Conservation (phyloP, 495 filamentous ascomycete genomes). For the Lepidopterella palustris region DNA sequence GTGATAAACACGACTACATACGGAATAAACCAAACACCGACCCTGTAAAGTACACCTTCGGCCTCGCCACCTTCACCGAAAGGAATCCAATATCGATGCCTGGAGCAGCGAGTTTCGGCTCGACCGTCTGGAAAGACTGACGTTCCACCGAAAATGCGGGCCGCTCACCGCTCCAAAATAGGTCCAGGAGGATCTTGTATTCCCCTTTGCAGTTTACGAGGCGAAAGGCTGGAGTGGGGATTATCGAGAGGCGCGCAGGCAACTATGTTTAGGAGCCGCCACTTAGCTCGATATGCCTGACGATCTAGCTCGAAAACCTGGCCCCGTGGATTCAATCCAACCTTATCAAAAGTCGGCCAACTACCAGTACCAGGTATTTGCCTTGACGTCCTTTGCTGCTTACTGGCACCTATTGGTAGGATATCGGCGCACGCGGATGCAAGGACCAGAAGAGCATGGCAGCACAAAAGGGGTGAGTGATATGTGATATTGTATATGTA, state of each 20-base stretch:
- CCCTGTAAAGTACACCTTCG: background rate
- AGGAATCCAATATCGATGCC: background rate
- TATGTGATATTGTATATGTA: slow-evolving; percentile 2
- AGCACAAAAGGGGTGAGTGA: background rate
- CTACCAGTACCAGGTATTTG: slow-evolving; percentile 5
- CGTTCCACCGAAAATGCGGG: background rate
- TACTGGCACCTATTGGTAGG: slow-evolving; percentile 9
- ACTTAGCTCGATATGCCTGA: slow-evolving; percentile 9
- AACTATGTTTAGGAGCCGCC: background rate
- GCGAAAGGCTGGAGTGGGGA: slow-evolving; percentile 10
- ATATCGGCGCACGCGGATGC: slow-evolving; percentile 1
- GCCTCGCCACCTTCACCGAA: background rate
- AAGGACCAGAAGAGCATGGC: background rate
- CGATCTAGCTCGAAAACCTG: slow-evolving; percentile 2
- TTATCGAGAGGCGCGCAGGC: slow-evolving; percentile 3
- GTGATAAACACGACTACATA: background rate
- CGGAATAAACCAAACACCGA: background rate
- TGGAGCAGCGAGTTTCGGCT: background rate
- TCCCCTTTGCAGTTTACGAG: slow-evolving; percentile 10
- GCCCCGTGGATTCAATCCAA: background rate
- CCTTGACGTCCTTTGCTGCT: slow-evolving; percentile 5
- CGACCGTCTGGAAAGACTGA: background rate
- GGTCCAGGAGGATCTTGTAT: background rate
- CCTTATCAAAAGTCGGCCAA: slow-evolving; percentile 4
- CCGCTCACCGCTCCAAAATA: background rate